A percentile compares a stretch with the other conserved stretches of the same genome.
phyloP scores from a whole-genome alignment of 495 filamentous ascomycete species.

The Choiromyces venosus region DNA sequence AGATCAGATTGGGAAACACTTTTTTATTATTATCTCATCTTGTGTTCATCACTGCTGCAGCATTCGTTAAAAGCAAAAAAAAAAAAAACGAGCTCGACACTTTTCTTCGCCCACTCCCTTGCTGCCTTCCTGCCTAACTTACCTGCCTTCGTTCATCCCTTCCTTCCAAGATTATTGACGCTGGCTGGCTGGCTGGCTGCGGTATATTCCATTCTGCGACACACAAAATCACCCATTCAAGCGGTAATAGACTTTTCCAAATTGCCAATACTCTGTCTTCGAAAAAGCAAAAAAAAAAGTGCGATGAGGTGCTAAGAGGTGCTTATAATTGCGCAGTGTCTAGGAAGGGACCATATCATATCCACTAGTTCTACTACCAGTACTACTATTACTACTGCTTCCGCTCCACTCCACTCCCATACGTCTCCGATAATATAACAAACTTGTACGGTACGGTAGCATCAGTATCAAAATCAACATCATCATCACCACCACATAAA shows the following conservation, averaged over 20 bases:
- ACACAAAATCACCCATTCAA: not conserved
- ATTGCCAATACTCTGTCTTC: not conserved
- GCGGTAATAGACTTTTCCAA: not conserved
- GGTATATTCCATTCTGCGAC: not conserved
- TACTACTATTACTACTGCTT: too few species aligned
- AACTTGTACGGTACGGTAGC: not conserved
- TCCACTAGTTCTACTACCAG: not conserved
- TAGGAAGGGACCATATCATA: not conserved
- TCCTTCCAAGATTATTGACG: not conserved
- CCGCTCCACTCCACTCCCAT: not conserved
- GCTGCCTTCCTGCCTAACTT: not conserved
- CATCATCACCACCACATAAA: not conserved
- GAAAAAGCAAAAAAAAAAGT: not conserved
- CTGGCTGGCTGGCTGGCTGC: too few species aligned
- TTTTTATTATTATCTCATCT: not conserved
- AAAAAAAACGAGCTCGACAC: too few species aligned
- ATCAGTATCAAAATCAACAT: not conserved
- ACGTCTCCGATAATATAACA: not conserved
- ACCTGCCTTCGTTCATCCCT: too few species aligned
- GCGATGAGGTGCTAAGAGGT: not conserved
- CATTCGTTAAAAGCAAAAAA: not conserved
- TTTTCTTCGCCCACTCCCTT: not conserved
- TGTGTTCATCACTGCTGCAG: not conserved
- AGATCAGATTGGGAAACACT: not conserved
- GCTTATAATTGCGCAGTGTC: not conserved